These are phyloP conservation scores for Pleodorina starrii DNA, from an alignment of 139 green algal species.

Conservation along the genomic window DNA sequence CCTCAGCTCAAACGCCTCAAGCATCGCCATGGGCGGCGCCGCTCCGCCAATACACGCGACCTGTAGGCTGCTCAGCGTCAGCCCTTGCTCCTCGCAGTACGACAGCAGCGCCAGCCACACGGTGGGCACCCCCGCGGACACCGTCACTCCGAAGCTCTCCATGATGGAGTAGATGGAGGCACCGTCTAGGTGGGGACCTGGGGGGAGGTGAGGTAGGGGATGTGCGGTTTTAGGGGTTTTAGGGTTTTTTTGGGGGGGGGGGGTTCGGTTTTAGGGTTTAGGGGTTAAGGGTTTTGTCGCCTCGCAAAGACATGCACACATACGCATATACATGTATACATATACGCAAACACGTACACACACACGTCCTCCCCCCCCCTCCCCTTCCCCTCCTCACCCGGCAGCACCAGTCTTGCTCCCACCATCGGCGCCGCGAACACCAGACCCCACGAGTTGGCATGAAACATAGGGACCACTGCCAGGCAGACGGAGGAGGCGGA, in stretches of 20 bases:
- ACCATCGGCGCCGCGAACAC: conserved; percentile 79
- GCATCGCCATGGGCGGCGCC: conserved; percentile 71
- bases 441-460: conserved; percentile 83
- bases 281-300: too few relatives aligned
- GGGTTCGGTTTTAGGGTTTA: too few relatives aligned
- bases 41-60: conserved; percentile 77
- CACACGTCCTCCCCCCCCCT: too few relatives aligned
- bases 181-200: conserved; percentile 80
- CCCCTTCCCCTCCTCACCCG: too few relatives aligned
- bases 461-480: conserved; percentile 87
- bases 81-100: conserved; percentile 65
- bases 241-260: neutral
- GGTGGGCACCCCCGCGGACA: conserved; percentile 78
- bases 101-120: conserved; percentile 79
- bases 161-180: conserved; percentile 74
- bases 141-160: conserved; percentile 51
- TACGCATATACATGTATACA: too few relatives aligned
- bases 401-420: conserved; percentile 81
- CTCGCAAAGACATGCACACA: too few relatives aligned
- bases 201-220: neutral
- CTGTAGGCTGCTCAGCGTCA: conserved; percentile 63
- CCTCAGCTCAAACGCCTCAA: conserved; percentile 64
- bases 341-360: too few relatives aligned
- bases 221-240: neutral
- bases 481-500: conserved; percentile 57